These are phyloP conservation scores for Plenodomus tracheiphilus DNA, from an alignment of 2,329 filamentous ascomycete species.

Conservation along the genomic window DNA sequence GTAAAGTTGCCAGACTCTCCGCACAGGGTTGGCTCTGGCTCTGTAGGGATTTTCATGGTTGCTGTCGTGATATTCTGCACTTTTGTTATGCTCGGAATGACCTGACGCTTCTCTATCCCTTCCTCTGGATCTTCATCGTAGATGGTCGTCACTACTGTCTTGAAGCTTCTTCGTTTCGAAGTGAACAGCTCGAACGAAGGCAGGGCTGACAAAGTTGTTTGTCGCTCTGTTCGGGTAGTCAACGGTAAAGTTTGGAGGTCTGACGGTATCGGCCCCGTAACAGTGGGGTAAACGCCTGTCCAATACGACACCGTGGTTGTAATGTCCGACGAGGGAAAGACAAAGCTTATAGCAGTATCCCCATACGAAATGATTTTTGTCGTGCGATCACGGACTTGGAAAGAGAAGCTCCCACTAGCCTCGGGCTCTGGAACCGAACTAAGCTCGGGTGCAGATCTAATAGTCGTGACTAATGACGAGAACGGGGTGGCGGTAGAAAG, in stretches of 20 bases:
- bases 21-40: constrained; percentile 34
- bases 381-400: constrained; percentile 13
- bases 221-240: constrained; percentile 27
- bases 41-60: constrained; percentile 1
- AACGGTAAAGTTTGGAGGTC: constrained; percentile 20
- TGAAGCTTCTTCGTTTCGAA: constrained; percentile 14
- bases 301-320: constrained; percentile 39
- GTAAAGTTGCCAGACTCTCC: constrained; percentile 53
- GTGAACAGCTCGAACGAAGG: constrained; percentile 20
- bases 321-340: constrained; percentile 35
- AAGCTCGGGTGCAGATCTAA: background rate
- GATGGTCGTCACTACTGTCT: constrained; percentile 13
- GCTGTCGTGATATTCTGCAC: background rate
- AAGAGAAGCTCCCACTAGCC: constrained; percentile 2
- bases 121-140: constrained; percentile 3
- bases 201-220: constrained; percentile 25
- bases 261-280: constrained; percentile 29
- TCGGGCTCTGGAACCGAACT: background rate
- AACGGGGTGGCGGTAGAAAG: background rate
- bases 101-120: constrained; percentile 4
- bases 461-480: background rate
- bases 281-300: constrained; percentile 34
- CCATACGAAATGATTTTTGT: constrained; percentile 33
- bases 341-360: constrained; percentile 26
- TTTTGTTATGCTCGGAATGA: background rate